Conservation (phyloP, 208 protist genomes). For the Wallacemonas rigidus region DNA sequence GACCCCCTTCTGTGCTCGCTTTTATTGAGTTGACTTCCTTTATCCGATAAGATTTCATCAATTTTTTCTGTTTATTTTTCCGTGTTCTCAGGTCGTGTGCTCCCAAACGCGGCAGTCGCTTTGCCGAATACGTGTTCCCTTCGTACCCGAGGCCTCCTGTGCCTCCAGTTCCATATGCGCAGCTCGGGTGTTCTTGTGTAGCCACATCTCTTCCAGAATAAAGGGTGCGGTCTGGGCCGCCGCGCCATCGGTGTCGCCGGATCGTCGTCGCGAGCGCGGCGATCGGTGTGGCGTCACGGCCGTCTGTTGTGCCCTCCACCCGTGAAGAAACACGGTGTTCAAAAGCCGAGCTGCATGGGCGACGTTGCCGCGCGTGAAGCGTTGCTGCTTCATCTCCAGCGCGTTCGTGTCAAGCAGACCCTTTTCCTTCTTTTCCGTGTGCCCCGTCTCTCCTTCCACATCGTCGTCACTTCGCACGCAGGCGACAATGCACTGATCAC, state of each 20-base stretch:
- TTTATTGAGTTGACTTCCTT: too few relatives aligned
- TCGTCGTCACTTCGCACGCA: constrained; percentile 29
- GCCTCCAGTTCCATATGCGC: constrained; percentile 5
- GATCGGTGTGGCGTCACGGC: background rate
- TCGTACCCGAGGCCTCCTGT: background rate
- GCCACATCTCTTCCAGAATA: constrained; percentile 26
- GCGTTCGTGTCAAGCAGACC: background rate
- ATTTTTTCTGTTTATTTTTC: constrained; percentile 18
- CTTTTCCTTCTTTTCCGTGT: too few relatives aligned
- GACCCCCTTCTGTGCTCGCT: too few relatives aligned
- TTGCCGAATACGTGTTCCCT: constrained; percentile 4
- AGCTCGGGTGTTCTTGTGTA: constrained; percentile 24
- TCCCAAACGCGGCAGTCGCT: constrained; percentile 38
- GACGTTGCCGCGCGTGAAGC: constrained; percentile 14
- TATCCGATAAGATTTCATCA: background rate
- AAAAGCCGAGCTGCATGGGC: background rate
- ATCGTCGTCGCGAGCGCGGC: too few relatives aligned
- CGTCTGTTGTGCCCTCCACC: background rate
- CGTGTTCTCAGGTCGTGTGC: constrained; percentile 28
- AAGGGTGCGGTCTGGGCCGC: constrained; percentile 17
- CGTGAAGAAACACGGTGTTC: background rate
- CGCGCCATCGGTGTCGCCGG: background rate
- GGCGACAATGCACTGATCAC: constrained; percentile 62
- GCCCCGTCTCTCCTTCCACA: background rate
- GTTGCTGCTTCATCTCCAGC: constrained; percentile 11